A percentile compares a stretch with the other conserved stretches of the same genome.
Evolutionary conservation across 352 stramenopile species (phyloP).

Genomic region (Phytopythium boreale): DNA sequence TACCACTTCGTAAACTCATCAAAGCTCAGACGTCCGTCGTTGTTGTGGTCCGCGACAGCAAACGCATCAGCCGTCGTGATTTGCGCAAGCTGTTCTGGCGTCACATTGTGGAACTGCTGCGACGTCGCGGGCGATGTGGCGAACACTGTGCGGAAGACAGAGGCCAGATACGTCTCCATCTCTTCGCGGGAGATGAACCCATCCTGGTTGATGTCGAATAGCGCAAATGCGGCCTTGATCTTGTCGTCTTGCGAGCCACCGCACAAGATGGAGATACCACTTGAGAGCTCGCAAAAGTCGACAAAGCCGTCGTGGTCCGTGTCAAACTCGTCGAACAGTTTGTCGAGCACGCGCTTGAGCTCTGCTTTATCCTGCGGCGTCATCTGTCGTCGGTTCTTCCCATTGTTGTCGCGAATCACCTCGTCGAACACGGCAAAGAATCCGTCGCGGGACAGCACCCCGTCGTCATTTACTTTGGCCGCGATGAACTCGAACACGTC

Average conservation of each 20-base stretch:
- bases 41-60: conserved; percentile 47
- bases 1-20: conserved; percentile 88
- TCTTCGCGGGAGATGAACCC: conserved; percentile 78
- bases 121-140: conserved; percentile 48
- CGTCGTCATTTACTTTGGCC: conserved; percentile 78
- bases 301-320: conserved; percentile 71
- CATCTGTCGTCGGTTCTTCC: conserved; percentile 18
- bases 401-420: conserved; percentile 38
- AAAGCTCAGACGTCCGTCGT: conserved; percentile 69
- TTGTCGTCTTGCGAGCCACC: conserved; percentile 79
- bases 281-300: conserved; percentile 85
- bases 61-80: conserved; percentile 78
- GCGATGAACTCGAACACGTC: conserved; percentile 86
- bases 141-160: conserved; percentile 83
- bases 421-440: conserved; percentile 76
- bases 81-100: conserved; percentile 62
- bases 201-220: conserved; percentile 89
- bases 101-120: conserved; percentile 44
- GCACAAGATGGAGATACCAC: conserved; percentile 81
- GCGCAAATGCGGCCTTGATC: conserved; percentile 70
- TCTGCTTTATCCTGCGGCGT: conserved; percentile 28
- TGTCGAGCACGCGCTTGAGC: conserved; percentile 52
- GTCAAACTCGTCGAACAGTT: conserved; percentile 80
- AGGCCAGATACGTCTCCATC: conserved; percentile 86
- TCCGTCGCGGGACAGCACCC: conserved; percentile 57